Evolutionary conservation across 768 basidiomycete genomes (phyloP), one percentile per base, ranked within the genome.

Genomic region (Pisolithus albus): DNA sequence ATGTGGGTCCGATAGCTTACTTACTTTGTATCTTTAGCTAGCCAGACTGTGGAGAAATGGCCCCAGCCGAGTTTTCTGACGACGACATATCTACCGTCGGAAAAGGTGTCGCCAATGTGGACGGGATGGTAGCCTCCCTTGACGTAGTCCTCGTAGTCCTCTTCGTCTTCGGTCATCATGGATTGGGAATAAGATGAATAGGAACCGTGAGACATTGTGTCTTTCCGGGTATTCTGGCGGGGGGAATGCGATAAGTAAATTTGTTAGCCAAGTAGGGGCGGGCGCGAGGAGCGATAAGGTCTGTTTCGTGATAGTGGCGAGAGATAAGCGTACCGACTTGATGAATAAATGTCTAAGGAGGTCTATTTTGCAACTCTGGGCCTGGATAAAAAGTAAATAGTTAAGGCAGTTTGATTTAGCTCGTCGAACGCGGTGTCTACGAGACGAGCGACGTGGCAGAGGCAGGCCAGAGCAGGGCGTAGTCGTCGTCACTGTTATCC

Each of bases 21-120:
- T 23, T 61, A 89, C 89, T 86, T 90, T 64, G 73, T 74, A 65
- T 92, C 91, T 59, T 78, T 83, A 23, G 90, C 88, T 0, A 92
- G 78, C 92, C 92, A 94, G 6, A 93, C 92, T 0, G 92, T 95
- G 1, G 87, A 90, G 66, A 94, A 95, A 67, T 94, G 92, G 15
- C 92, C 92, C 87, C 87, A 91, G 23, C 95, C 95, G 9, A 99
- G 83, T 69, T 99, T 99, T 55, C 95, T 75, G 51, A 96, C 92
- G 59, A 97, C 88, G 56, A 80, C 67, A 66, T 98, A 99, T 37
- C 96, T 76, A 9, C 81, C 89, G 54, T 90, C 83, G 45, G 86
- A 88, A 67, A 96, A 95, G 18, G 78, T 65, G 70, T 97, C 94
- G 58, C 94, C 92, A 54, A 97, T 92, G 67, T 92, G 88, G 46